Base-by-base conservation (phyloP, 2,329 filamentous ascomycete species). In the Xylaria sp. region DNA sequence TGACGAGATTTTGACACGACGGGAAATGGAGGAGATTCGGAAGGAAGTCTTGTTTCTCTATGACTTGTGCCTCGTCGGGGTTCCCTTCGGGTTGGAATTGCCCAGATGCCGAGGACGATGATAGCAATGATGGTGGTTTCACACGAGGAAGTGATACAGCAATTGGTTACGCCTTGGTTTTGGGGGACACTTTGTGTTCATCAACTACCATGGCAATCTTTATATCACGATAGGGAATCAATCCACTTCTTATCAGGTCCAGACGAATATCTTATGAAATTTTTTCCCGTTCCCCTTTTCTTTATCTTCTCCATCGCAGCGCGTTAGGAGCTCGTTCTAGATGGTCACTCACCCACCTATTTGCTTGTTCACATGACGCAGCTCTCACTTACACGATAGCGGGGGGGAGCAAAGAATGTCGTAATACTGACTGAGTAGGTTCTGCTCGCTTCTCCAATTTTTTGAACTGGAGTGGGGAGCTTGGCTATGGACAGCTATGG, bases 321-420 rank as follows among this genome's bases (percentile, higher is more conserved):
- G 60, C 28, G 14, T 57, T 62, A 58, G 59, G 64, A 60, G 62
- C 28, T 49, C 25, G 54, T 49, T 57, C 51, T 52, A 37, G 49
- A 42, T n/a, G 8, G 35, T 54, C 25, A 28, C 33, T n/a, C n/a
- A n/a, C n/a, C n/a, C n/a, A n/a, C n/a, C n/a, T n/a, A n/a, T n/a
- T n/a, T n/a, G n/a, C n/a, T 47, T 43, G 49, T 47, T 64, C 57
- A 52, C 54, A 14, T 57, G 57, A 58, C 52, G 52, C 28, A 63
- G 56, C 23, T 50, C 17, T n/a, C 5, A 64, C 53, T 47, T 60
- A 51, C 59, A 60, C 55, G 60, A 65, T 60, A 53, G 53, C 31
- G 54, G 62, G 62, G 52, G 61, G 60, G 56, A 25, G 43, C 45
- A 49, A 54, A 58, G 42, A 45, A 64, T 64, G 64, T 64, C 64